Evolutionary conservation across 2,329 filamentous ascomycete species (phyloP).

Genomic region (Paraphaeosphaeria sporulosa): DNA sequence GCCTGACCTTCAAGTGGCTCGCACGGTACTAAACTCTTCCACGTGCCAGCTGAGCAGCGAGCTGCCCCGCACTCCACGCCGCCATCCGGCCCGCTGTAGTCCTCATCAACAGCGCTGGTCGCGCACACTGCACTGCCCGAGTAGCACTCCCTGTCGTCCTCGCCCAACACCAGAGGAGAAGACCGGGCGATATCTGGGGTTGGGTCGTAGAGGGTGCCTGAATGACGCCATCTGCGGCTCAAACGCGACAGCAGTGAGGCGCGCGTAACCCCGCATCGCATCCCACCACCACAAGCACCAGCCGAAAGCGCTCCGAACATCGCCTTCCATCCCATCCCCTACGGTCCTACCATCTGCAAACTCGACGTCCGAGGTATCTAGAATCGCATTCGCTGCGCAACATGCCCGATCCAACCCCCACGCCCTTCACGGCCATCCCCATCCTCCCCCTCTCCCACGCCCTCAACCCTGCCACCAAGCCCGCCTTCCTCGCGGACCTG

Average conservation of each 20-base stretch:
- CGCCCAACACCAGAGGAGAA: not conserved
- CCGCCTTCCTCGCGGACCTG: constrained; percentile 73
- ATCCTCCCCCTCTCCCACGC: constrained; percentile 78
- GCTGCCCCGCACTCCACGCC: not conserved
- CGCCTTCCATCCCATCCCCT: not conserved
- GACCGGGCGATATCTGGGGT: not conserved
- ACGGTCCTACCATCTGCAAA: too few relatives aligned
- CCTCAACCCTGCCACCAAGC: constrained; percentile 72
- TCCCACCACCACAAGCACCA: not conserved
- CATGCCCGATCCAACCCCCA: not conserved
- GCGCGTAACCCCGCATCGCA: constrained; percentile 7
- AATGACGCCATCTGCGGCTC: constrained; percentile 16
- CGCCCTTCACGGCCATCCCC: constrained; percentile 73
- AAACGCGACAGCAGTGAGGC: not conserved
- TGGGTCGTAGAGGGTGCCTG: not conserved
- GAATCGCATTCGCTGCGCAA: too few relatives aligned
- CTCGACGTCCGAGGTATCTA: too few relatives aligned
- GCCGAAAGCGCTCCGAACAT: not conserved
- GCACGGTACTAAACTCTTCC: constrained; percentile 24
- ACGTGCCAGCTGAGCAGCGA: not conserved
- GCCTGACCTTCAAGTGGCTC: constrained; percentile 38
- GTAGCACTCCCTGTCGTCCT: not conserved
- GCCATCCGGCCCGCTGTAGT: not conserved
- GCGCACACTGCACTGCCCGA: not conserved
- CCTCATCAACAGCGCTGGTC: not conserved